These are phyloP conservation scores for Lactarius evosmus DNA, from an alignment of 768 basidiomycete species.

Conservation along the genomic window DNA sequence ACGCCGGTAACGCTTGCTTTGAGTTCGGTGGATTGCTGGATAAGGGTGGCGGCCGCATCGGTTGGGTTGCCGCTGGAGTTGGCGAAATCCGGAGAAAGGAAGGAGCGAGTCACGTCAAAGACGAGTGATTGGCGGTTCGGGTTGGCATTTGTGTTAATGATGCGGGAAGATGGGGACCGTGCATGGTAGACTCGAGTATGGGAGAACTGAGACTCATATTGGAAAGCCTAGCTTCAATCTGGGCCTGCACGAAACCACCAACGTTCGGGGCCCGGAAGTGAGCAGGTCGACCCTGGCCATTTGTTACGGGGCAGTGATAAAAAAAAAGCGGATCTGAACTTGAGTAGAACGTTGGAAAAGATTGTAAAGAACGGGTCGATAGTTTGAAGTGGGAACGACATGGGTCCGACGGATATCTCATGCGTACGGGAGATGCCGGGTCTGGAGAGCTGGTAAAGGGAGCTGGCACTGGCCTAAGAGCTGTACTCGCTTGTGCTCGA, in stretches of 20 bases:
- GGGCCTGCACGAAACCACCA: slow-evolving; percentile 91
- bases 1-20: slow-evolving; percentile 84
- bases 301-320: slow-evolving; percentile 96
- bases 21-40: slow-evolving; percentile 85
- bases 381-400: too few relatives aligned
- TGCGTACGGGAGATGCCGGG: too few relatives aligned
- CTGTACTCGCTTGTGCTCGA: too few relatives aligned
- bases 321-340: slow-evolving; percentile 98
- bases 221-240: slow-evolving; percentile 94
- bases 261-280: slow-evolving; percentile 89
- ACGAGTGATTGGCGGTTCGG: slow-evolving; percentile 73
- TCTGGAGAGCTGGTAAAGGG: too few relatives aligned
- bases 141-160: slow-evolving; percentile 47
- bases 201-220: slow-evolving; percentile 82
- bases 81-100: slow-evolving; percentile 86
- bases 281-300: slow-evolving; percentile 97
- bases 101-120: slow-evolving; percentile 48
- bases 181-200: slow-evolving; percentile 69
- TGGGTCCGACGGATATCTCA: too few relatives aligned
- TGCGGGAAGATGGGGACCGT: slow-evolving; percentile 72
- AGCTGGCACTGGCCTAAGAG: too few relatives aligned
- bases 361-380: slow-evolving; percentile 98
- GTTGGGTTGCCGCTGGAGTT: slow-evolving; percentile 36
- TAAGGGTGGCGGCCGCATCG: slow-evolving; percentile 77
- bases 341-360: slow-evolving; percentile 99